Conservation (phyloP, 1,284 basidiomycete genomes). For the Kwoniella shivajii region DNA sequence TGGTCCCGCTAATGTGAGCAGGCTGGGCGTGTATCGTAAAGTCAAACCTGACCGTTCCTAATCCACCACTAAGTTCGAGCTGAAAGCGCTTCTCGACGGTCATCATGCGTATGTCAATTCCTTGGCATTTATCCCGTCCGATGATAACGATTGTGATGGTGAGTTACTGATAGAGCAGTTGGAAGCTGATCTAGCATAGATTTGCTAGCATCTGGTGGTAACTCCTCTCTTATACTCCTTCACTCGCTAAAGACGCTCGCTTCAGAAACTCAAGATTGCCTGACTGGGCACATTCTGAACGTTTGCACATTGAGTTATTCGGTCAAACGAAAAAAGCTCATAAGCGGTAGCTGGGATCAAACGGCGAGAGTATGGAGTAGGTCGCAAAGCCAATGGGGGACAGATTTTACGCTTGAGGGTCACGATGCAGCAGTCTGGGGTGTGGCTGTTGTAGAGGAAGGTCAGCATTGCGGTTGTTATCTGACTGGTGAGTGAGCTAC, state of each 20-base stretch:
- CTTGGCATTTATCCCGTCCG: conserved; percentile 23
- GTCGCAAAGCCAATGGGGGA: conserved; percentile 23
- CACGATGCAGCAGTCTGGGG: conserved; percentile 46
- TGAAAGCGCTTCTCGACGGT: conserved; percentile 28
- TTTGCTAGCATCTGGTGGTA: conserved; percentile 39
- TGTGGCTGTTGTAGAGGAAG: conserved; percentile 29
- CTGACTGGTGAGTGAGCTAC: conserved; percentile 28
- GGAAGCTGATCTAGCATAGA: conserved; percentile 8
- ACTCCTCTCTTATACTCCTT: conserved; percentile 39
- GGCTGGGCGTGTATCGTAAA: not conserved
- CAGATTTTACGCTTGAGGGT: conserved; percentile 28
- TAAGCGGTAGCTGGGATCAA: conserved; percentile 44
- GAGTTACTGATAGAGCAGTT: not conserved
- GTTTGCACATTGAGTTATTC: conserved; percentile 37
- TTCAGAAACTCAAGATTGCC: conserved; percentile 23
- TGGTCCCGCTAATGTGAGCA: not conserved
- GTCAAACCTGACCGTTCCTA: not conserved
- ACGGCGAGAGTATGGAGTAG: conserved; percentile 39
- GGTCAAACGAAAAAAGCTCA: conserved; percentile 20
- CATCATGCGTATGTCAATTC: conserved; percentile 47
- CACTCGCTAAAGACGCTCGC: conserved; percentile 27
- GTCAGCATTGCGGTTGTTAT: conserved; percentile 22
- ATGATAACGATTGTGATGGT: not conserved
- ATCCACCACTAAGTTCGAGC: conserved; percentile 19
- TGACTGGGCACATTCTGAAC: conserved; percentile 40